Evolutionary conservation across 2,329 filamentous ascomycete genomes (phyloP).

Genomic region (Metarhizium humberi): DNA sequence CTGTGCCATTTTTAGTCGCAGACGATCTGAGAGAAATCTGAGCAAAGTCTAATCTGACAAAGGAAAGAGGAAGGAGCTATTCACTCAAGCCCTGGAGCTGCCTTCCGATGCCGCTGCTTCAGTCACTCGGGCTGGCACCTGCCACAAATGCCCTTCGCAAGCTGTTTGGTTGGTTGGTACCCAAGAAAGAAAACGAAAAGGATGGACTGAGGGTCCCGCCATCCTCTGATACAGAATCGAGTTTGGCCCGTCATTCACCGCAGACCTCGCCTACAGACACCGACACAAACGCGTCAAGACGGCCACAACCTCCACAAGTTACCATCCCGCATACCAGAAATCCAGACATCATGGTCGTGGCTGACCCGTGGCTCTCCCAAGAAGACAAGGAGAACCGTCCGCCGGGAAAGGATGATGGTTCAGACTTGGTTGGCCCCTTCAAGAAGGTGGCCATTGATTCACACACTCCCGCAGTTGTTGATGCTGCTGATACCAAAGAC

Average conservation of each 20-base stretch:
- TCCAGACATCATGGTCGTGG: constrained; percentile 3
- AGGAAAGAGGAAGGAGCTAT: not conserved
- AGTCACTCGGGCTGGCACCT: constrained; percentile 19
- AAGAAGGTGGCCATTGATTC: constrained; percentile 12
- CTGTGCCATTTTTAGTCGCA: not conserved
- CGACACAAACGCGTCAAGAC: not conserved
- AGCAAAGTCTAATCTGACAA: not conserved
- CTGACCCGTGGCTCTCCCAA: constrained; percentile 5
- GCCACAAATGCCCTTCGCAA: constrained; percentile 22
- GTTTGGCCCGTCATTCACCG: not conserved
- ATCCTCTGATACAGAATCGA: not conserved
- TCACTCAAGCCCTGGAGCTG: not conserved
- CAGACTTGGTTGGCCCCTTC: constrained; percentile 8
- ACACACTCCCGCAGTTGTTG: not conserved
- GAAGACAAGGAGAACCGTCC: constrained; percentile 22
- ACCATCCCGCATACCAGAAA: not conserved
- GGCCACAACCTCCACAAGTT: not conserved
- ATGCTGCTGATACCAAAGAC: not conserved
- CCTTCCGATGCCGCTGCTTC: constrained; percentile 16
- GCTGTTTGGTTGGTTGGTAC: constrained; percentile 20
- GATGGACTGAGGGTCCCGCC: not conserved
- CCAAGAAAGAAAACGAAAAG: constrained; percentile 7
- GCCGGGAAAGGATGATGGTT: constrained; percentile 3
- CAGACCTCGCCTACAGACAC: constrained; percentile 3
- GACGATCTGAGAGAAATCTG: not conserved